Evolutionary conservation across 768 basidiomycete genomes (phyloP).

Genomic region (Lactifluus echinatus): DNA sequence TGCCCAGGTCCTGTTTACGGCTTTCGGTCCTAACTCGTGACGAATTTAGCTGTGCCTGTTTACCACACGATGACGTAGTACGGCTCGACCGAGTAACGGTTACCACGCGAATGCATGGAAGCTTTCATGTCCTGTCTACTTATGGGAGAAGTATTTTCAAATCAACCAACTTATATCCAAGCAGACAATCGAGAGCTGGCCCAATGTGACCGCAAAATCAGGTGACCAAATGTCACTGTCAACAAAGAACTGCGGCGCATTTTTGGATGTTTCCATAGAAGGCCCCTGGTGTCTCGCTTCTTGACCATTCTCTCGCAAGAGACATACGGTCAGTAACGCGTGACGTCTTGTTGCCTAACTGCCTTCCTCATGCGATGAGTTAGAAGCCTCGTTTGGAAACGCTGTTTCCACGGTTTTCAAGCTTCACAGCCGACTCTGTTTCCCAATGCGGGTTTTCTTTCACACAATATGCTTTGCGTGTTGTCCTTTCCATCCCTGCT

Average conservation of each 20-base stretch:
- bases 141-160: conserved; percentile 5
- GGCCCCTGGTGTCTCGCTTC: not conserved
- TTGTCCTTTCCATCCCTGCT: not conserved
- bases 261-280: not conserved
- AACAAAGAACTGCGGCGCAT: not conserved
- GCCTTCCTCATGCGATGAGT: not conserved
- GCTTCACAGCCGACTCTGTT: not conserved
- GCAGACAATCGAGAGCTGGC: not conserved
- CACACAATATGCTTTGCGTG: not conserved
- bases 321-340: not conserved
- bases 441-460: not conserved
- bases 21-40: not conserved
- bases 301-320: not conserved
- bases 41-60: not conserved
- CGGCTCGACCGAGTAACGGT: conserved; percentile 1
- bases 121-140: not conserved
- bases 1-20: not conserved
- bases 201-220: not conserved
- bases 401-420: not conserved
- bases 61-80: conserved; percentile 15
- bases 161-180: not conserved
- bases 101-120: not conserved
- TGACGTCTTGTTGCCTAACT: not conserved
- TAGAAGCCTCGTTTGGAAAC: not conserved
- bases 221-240: not conserved